Base-by-base conservation (phyloP, 1,284 basidiomycete species). In the Puccinia polysora region DNA sequence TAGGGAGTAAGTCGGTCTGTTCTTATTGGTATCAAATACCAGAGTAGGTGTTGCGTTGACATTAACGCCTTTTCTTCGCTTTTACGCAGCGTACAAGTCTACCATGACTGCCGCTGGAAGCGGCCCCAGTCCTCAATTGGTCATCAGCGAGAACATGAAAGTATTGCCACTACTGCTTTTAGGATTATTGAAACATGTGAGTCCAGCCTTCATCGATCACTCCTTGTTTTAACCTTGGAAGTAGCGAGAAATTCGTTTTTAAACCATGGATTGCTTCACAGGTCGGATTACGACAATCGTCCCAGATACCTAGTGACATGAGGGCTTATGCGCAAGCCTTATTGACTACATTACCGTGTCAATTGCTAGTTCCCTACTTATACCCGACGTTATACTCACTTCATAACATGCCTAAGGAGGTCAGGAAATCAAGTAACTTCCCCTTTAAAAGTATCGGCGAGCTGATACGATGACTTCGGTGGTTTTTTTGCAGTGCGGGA, bases 311-410 rank as follows among this genome's bases (percentile, higher is more conserved):
- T 18, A 90, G 93, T 30, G 96, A 99, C 81, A 86, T 98, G 69
- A 84, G 96, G 75, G 90, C 94, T 8, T 98, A 97, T 79, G 91
- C 95, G 0, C 94, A 97, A 81, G 88, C 89, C 18, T 83, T 99
- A 58, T 84, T 98, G 75, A 94, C 91, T 1, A 91, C 92, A 7
- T 81, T 98, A 60, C 96, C 96, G 0, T 87, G 89, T 6, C 91
- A 99, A 83, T 82, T 89, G 34, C 85, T 98, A 58, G 84, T 98
- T 58, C 92, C 96, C 0, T 97, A 96, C 81, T 86, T 98, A 75
- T 90, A 97, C 81, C 91, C 96, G 1, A 87, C 85, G 28, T 95
- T 99, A 83, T 97, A 96, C 83, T 91, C 91, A 3, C 82, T 99
- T 74, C 96, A 98, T 83, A 95, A 89, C 81, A 99, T 99, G 96